Percentiles rank a stretch among this genome's conserved stretches.
Conservation (phyloP, 2,329 filamentous ascomycete genomes). For the Tolypocladium sp. region DNA sequence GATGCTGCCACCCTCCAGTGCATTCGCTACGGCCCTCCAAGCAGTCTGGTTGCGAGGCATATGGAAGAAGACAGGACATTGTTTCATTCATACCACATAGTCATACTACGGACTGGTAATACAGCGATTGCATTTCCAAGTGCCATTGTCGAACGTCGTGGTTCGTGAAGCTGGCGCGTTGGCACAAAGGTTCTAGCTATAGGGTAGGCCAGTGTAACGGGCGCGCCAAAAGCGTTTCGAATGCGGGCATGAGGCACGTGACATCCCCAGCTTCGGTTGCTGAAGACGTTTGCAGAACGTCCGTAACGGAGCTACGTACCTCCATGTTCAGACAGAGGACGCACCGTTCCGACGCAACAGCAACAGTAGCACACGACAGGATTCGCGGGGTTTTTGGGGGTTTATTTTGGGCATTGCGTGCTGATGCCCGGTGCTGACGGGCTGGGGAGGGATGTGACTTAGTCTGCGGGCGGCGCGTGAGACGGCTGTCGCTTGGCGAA, state of each 20-base stretch:
- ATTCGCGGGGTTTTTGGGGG: too few relatives aligned
- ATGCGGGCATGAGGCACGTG: not conserved
- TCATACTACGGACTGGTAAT: not conserved
- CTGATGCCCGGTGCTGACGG: not conserved
- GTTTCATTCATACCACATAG: not conserved
- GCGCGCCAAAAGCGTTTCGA: not conserved
- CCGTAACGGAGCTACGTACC: not conserved
- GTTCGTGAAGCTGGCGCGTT: too few relatives aligned
- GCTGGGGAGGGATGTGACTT: too few relatives aligned
- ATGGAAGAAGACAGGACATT: not conserved
- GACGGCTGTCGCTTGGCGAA: too few relatives aligned
- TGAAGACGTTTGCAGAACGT: not conserved
- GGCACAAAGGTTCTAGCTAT: not conserved
- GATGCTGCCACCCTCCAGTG: too few relatives aligned
- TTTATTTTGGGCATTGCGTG: not conserved
- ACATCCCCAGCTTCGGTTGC: not conserved
- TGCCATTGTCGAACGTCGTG: not conserved
- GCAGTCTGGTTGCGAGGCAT: not conserved
- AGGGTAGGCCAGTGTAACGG: not conserved
- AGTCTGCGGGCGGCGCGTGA: too few relatives aligned
- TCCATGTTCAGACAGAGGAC: not conserved
- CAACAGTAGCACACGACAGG: not conserved
- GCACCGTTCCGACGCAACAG: not conserved
- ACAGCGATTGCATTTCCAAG: not conserved
- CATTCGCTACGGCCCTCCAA: not conserved